Base-by-base conservation (phyloP, 2,329 filamentous ascomycete genomes). In the Aspergillus novoparasiticus region DNA sequence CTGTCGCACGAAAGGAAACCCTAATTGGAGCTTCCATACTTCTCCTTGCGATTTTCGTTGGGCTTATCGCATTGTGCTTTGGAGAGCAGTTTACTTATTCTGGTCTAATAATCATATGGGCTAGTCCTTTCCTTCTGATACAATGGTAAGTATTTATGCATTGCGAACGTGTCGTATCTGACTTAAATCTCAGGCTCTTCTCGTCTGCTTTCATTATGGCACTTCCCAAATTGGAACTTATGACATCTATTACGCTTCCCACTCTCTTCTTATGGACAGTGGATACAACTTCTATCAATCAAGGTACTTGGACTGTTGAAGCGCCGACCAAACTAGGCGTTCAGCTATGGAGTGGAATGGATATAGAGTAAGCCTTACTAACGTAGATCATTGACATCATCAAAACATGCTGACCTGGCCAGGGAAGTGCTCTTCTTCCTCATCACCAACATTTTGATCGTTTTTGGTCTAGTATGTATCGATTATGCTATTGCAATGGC, bases 191-290 rank as follows among this genome's bases (percentile, higher is more conserved):
- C 9, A 54, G 51, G 51, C n/a, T 54, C 10, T 36, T 54, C 30
- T 54, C 51, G 4, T 54, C 51, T 14, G 10, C 1, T 5, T 87
- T 92, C 67, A 79, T 92, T 6, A 72, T 90, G 3, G 80, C 78
- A 10, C 78, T 92, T 4, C 90, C 90, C 0, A 71, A 78, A 55
- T 81, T 81, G 0, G 88, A 85, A 67, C 89, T 87, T 0, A 65
- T 85, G 2, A 66, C 87, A 1, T 88, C 90, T 0, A 88, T 93
- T 30, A 67, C 81, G 0, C 58, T 90, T 1, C 87, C 90, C 0
- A 92, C 90, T 0, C 1, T 90, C 0, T 92, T 91, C 67, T 82
- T 93, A 2, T 92, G 90, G 89, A 71, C 89, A 1, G 88, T 92
- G 12, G 90, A 93, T 66, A 90, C 89, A 4, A 71, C 90, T 32